Percentiles rank a stretch among this genome's conserved stretches.
phyloP scores from a whole-genome alignment of 768 basidiomycete genomes.

The Naganishia onofrii region DNA sequence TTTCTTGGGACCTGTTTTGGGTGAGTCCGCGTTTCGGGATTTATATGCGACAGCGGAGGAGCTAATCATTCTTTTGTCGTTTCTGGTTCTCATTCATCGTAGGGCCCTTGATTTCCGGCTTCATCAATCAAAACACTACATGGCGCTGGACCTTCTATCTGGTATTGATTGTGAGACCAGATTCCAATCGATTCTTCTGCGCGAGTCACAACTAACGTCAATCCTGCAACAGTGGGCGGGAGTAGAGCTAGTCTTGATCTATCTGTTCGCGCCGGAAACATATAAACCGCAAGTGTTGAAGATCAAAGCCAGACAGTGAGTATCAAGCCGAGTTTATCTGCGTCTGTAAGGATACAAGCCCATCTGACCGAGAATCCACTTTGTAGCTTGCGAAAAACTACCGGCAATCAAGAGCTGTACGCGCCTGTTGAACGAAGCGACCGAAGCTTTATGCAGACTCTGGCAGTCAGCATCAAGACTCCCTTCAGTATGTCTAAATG shows the following conservation, averaged over 20 bases:
- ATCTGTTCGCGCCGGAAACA: slow-evolving; percentile 70
- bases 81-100: background rate
- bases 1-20: slow-evolving; percentile 61
- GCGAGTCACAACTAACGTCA: background rate
- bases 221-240: slow-evolving; percentile 59
- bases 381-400: slow-evolving; percentile 59
- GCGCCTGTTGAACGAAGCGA: slow-evolving; percentile 63
- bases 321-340: background rate
- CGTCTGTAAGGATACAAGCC: background rate
- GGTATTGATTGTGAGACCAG: slow-evolving; percentile 56
- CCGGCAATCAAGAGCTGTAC: slow-evolving; percentile 60
- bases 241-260: slow-evolving; percentile 58
- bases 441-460: slow-evolving; percentile 56
- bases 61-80: background rate
- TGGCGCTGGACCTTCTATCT: slow-evolving; percentile 73
- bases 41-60: background rate
- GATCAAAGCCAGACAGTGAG: slow-evolving; percentile 61
- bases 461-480: slow-evolving; percentile 63
- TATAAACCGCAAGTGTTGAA: slow-evolving; percentile 64
- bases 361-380: background rate
- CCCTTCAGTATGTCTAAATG: slow-evolving; percentile 64
- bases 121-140: slow-evolving; percentile 63
- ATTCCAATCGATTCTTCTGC: background rate
- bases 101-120: slow-evolving; percentile 54
- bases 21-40: background rate